A percentile compares a stretch with the other conserved stretches of the same genome.
These are phyloP conservation scores for Stemphylium vesicarium DNA, from an alignment of 2,329 filamentous ascomycete species.

Conservation along the genomic window DNA sequence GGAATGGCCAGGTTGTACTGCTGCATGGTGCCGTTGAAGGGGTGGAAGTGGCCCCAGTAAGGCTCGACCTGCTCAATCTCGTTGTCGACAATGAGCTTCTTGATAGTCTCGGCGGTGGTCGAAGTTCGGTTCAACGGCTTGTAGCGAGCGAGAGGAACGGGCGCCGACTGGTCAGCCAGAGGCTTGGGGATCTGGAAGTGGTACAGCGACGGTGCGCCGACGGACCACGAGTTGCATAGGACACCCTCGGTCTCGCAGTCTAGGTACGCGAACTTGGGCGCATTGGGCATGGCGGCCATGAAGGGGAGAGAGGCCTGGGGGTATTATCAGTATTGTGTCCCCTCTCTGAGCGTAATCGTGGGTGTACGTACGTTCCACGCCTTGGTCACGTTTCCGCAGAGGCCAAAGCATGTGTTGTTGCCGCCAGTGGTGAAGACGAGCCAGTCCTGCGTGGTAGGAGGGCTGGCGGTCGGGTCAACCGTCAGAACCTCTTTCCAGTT, in stretches of 20 bases:
- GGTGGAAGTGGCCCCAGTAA: conserved; percentile 75
- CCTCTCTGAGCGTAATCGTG: not conserved
- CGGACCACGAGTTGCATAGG: conserved; percentile 76
- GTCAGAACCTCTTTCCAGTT: conserved; percentile 75
- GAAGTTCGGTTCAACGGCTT: conserved; percentile 73
- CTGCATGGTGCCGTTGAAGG: conserved; percentile 72
- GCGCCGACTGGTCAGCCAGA: conserved; percentile 67
- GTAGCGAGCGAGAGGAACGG: conserved; percentile 68
- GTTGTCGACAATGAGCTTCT: conserved; percentile 66
- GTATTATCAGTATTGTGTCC: conserved; percentile 11
- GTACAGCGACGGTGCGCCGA: conserved; percentile 69
- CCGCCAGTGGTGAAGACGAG: conserved; percentile 75
- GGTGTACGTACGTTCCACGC: conserved; percentile 60
- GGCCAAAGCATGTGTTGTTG: conserved; percentile 79
- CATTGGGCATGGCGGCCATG: conserved; percentile 65
- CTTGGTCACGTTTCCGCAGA: conserved; percentile 68
- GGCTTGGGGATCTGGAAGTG: conserved; percentile 66
- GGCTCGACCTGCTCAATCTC: conserved; percentile 58
- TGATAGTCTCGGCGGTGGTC: conserved; percentile 68
- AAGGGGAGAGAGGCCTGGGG: conserved; percentile 65
- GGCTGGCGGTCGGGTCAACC: conserved; percentile 63
- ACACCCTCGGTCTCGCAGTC: conserved; percentile 78
- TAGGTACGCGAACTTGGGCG: conserved; percentile 71
- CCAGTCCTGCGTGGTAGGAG: conserved; percentile 72
- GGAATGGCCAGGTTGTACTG: conserved; percentile 68